Base-by-base conservation (phyloP, 306 rosid species). In the Trifolium dubium region DNA sequence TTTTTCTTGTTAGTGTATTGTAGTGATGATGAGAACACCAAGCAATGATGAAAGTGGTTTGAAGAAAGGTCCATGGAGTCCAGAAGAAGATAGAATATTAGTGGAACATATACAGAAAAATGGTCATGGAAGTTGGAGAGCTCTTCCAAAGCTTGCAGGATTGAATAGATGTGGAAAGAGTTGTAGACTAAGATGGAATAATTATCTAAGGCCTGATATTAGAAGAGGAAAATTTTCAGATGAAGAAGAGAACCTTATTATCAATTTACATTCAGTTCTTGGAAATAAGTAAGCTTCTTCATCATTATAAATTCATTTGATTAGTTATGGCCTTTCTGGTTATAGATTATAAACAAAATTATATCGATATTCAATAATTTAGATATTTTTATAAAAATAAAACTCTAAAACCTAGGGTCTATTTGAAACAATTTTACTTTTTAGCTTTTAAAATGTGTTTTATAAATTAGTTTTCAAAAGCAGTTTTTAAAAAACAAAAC, bases 51-150 rank as follows among this genome's bases (percentile, higher is more conserved):
- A 81, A 10, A 81, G 72, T 77, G 85, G 78, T 17, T 58, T 84
- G 79, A 81, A 84, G 88, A 84, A 84, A 51, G 88, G 88, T 12
- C 85, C 88, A 3, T 84, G 88, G 88, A 81, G 81, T 23, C 70
- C 76, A 58, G 88, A 84, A 84, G 88, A 84, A 68, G 88, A 84
- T 31, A 74, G 58, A 54, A 66, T 58, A 71, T 37, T 84, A 23
- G 77, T 81, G 6, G 81, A 78, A 23, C 68, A 40, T 79, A 84
- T 92, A 8, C 43, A 88, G 69, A 83, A 73, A 69, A 74, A 88
- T 12, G 97, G 97, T 0, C 92, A 89, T 77, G 93, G 93, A 3
- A 89, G 92, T 64, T 92, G 97, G 96, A 88, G 89, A 81, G 89
- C 86, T 1, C 87, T 89, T 64, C 96, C 97, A 53, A 82, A 77